Percentiles rank a stretch among this genome's conserved stretches.
These are phyloP conservation scores for Ceriops tagal DNA, from an alignment of 345 rosid species.

Conservation along the genomic window DNA sequence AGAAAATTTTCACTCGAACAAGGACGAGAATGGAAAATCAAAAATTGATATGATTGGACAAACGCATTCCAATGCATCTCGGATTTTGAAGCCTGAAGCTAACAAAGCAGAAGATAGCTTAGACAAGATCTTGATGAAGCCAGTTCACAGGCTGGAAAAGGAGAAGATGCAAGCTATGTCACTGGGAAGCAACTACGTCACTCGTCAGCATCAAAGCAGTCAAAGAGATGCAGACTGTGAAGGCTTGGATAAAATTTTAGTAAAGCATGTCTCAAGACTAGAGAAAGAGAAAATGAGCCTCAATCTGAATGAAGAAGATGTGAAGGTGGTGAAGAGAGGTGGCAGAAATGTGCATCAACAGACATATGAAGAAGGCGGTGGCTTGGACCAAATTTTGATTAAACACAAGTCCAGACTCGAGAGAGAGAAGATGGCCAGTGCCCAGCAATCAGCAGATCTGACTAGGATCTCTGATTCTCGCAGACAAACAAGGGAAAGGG, in stretches of 20 bases:
- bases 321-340: slow-evolving; percentile 4
- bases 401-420: slow-evolving; percentile 59
- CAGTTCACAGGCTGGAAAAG: slow-evolving; percentile 48
- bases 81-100: slow-evolving; percentile 6
- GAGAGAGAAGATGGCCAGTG: slow-evolving; percentile 49
- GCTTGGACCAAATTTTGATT: slow-evolving; percentile 50
- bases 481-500: slow-evolving; percentile 68
- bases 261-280: slow-evolving; percentile 28
- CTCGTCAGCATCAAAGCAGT: slow-evolving; percentile 29
- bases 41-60: background rate
- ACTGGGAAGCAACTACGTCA: slow-evolving; percentile 32
- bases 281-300: slow-evolving; percentile 33
- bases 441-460: slow-evolving; percentile 28
- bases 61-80: background rate
- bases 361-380: slow-evolving; percentile 32
- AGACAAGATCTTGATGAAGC: slow-evolving; percentile 58
- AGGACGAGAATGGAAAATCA: slow-evolving; percentile 7
- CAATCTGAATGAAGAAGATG: slow-evolving; percentile 26
- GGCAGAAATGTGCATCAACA: slow-evolving; percentile 19
- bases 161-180: slow-evolving; percentile 41
- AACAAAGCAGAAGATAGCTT: slow-evolving; percentile 39
- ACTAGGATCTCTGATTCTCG: slow-evolving; percentile 37
- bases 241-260: slow-evolving; percentile 26
- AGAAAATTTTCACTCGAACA: slow-evolving; percentile 54
- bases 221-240: slow-evolving; percentile 9